Conservation (phyloP, 345 rosid species). For the Trapa bicornis region DNA sequence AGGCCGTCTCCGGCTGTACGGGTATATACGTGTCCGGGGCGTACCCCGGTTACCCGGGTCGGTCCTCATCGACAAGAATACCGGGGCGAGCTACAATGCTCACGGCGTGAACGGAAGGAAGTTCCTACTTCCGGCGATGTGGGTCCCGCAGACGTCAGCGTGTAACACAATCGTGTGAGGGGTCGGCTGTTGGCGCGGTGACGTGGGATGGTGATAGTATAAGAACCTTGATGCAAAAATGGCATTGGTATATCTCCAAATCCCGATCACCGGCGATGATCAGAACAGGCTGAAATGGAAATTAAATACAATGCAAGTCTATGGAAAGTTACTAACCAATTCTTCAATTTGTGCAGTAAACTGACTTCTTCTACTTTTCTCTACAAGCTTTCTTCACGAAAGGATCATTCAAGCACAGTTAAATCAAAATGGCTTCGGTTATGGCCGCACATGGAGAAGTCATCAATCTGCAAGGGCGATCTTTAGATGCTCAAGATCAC, state of each 20-base stretch:
- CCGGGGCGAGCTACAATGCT: constrained; percentile 73
- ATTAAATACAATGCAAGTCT: neutral
- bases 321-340: neutral
- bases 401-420: too few species aligned
- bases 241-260: neutral
- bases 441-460: neutral
- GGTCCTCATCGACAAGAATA: constrained; percentile 43
- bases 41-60: constrained; percentile 73
- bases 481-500: neutral
- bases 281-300: neutral
- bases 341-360: neutral
- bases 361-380: neutral
- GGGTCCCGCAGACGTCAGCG: constrained; percentile 60
- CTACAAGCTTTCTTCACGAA: neutral
- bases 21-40: constrained; percentile 75
- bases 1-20: constrained; percentile 64
- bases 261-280: neutral
- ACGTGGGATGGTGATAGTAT: neutral
- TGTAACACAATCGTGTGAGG: constrained; percentile 42
- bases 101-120: constrained; percentile 55
- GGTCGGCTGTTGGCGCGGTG: neutral
- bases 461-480: neutral
- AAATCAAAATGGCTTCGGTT: neutral
- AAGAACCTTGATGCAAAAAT: neutral
- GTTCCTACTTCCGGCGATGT: constrained; percentile 75